A percentile compares a stretch with the other conserved stretches of the same genome.
These are phyloP conservation scores for Fusarium circinatum DNA, from an alignment of 2,329 filamentous ascomycete species.

Conservation along the genomic window DNA sequence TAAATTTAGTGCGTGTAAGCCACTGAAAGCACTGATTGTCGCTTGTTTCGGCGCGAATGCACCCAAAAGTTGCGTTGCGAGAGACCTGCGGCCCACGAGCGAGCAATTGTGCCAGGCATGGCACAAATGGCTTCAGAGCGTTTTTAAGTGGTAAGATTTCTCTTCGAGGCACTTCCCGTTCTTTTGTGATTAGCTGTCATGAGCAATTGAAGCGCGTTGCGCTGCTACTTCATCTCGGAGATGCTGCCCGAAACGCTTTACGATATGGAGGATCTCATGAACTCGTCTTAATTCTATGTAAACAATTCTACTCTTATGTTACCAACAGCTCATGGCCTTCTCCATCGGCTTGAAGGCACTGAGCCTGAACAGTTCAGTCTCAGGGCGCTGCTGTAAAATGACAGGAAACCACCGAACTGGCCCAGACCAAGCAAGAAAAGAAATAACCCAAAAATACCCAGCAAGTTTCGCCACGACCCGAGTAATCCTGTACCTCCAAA, in stretches of 20 bases:
- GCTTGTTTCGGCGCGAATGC: background rate
- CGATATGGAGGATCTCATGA: background rate
- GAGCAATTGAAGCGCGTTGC: background rate
- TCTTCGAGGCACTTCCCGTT: fast-evolving
- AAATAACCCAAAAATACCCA: constrained; percentile 35
- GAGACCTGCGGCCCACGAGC: fast-evolving
- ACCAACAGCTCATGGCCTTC: constrained; percentile 1
- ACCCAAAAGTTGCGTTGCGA: background rate
- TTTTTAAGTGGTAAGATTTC: background rate
- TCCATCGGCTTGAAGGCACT: constrained; percentile 22
- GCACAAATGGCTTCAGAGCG: background rate
- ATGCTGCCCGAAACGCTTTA: background rate
- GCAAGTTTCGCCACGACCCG: background rate
- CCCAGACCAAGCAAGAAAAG: constrained; percentile 36
- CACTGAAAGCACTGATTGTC: background rate
- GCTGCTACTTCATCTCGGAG: background rate
- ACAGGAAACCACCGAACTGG: constrained; percentile 37
- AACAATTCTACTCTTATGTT: background rate
- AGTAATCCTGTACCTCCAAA: constrained; percentile 17
- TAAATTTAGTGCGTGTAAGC: background rate
- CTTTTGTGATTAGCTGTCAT: fast-evolving
- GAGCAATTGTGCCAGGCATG: background rate
- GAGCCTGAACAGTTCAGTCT: constrained; percentile 24
- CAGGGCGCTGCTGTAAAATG: constrained; percentile 21
- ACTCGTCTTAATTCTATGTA: background rate